Evolutionary conservation across 2,329 filamentous ascomycete species (phyloP).

Genomic region (Cladosporium phlei): DNA sequence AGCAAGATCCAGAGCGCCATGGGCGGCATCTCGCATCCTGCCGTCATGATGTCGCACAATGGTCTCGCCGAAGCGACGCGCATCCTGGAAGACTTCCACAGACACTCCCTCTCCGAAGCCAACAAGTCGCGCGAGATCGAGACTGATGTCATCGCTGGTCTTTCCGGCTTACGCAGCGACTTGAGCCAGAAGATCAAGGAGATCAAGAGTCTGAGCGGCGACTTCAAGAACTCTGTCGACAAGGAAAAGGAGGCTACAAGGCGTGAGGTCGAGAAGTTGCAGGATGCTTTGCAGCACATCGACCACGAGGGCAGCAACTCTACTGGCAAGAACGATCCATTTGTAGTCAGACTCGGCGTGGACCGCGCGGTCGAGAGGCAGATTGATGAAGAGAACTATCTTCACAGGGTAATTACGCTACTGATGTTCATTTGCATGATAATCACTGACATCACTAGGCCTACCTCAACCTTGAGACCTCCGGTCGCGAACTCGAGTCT

Average conservation of each 20-base stretch:
- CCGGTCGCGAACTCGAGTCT: conserved; percentile 87
- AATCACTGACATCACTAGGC: conserved; percentile 52
- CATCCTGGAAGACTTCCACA: conserved; percentile 77
- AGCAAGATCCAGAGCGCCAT: conserved; percentile 78
- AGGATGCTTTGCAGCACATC: conserved; percentile 73
- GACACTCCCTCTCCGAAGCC: conserved; percentile 70
- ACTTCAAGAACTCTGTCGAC: conserved; percentile 95
- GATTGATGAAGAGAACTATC: conserved; percentile 93
- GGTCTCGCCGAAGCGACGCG: conserved; percentile 85
- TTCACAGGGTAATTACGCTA: conserved; percentile 65
- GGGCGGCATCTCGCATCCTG: conserved; percentile 70
- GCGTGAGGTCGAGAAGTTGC: conserved; percentile 72
- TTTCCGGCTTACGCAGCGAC: conserved; percentile 81
- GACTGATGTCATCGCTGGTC: conserved; percentile 80
- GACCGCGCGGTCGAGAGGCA: conserved; percentile 89
- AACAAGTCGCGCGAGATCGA: conserved; percentile 89
- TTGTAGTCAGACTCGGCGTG: conserved; percentile 76
- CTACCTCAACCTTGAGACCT: conserved; percentile 89
- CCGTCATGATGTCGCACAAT: conserved; percentile 70
- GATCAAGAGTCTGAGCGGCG: conserved; percentile 86
- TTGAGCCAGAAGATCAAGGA: conserved; percentile 96
- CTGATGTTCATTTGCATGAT: neutral
- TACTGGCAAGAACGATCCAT: conserved; percentile 86
- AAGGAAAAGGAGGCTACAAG: conserved; percentile 87
- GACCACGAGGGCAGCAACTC: conserved; percentile 68